Conservation (phyloP, 2,329 filamentous ascomycete species). For the Calonectria multiphialidica region DNA sequence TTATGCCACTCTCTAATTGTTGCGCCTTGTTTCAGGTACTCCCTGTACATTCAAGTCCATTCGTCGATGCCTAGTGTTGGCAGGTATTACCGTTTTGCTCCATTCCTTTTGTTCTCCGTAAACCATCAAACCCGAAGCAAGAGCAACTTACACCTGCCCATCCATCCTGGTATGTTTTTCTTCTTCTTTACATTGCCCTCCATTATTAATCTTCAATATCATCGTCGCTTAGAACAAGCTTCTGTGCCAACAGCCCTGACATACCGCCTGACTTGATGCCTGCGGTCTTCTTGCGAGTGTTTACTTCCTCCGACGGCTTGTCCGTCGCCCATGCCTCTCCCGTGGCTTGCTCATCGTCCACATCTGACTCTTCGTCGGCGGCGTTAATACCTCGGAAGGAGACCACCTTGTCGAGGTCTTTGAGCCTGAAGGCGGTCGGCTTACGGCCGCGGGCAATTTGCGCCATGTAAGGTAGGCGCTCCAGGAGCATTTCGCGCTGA, state of each 20-base stretch:
- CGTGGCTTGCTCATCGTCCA: slow-evolving; percentile 56
- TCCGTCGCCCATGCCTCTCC: slow-evolving; percentile 73
- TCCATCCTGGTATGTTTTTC: neutral
- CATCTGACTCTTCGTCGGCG: slow-evolving; percentile 59
- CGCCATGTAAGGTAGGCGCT: slow-evolving; percentile 88
- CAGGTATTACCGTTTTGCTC: slow-evolving; percentile 25
- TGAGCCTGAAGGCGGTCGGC: slow-evolving; percentile 54
- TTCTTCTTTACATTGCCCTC: slow-evolving; percentile 10
- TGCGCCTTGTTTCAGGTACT: neutral
- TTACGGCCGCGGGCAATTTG: slow-evolving; percentile 67
- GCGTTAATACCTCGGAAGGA: slow-evolving; percentile 71
- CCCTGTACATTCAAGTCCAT: neutral
- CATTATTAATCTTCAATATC: slow-evolving; percentile 80
- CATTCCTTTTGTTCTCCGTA: slow-evolving; percentile 18
- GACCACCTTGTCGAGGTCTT: slow-evolving; percentile 76
- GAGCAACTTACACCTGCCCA: neutral
- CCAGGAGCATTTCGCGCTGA: slow-evolving; percentile 81
- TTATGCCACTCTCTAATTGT: neutral
- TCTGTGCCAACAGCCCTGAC: slow-evolving; percentile 66
- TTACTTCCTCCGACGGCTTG: slow-evolving; percentile 66
- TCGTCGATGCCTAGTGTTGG: neutral
- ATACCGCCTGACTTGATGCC: slow-evolving; percentile 53
- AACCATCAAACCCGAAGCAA: neutral
- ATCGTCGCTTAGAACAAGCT: slow-evolving; percentile 82
- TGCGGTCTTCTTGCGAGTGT: slow-evolving; percentile 60